phyloP scores from a whole-genome alignment of 768 basidiomycete genomes.

The Kwoniella sp. region DNA sequence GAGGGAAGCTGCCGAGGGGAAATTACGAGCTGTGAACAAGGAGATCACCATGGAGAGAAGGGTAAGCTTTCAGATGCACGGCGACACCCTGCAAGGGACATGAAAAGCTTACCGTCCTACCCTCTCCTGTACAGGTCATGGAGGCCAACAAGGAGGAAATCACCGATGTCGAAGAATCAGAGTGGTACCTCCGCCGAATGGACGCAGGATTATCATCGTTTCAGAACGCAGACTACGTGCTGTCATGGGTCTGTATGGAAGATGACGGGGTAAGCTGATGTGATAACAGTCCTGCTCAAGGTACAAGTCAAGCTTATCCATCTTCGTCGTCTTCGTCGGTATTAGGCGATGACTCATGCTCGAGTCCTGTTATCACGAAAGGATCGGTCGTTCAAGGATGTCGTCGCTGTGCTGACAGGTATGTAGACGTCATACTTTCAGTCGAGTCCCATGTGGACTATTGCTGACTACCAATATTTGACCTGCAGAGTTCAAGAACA shows the following conservation, averaged over 20 bases:
- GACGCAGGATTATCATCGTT: conserved; percentile 85
- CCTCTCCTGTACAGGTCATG: conserved; percentile 60
- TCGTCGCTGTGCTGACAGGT: conserved; percentile 71
- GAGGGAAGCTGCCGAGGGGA: conserved; percentile 68
- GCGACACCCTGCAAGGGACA: neutral
- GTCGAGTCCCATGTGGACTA: conserved; percentile 51
- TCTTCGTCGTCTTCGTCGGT: conserved; percentile 4
- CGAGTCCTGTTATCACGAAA: conserved; percentile 74
- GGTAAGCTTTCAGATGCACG: conserved; percentile 56
- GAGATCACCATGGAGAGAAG: conserved; percentile 73
- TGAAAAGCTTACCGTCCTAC: neutral
- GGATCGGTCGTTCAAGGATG: conserved; percentile 69
- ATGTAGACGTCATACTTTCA: conserved; percentile 68
- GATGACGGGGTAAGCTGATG: conserved; percentile 88
- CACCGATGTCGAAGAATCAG: conserved; percentile 67
- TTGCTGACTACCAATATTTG: conserved; percentile 18
- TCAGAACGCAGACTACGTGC: conserved; percentile 88
- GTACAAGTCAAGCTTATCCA: neutral
- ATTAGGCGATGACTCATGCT: conserved; percentile 76
- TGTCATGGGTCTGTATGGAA: conserved; percentile 96
- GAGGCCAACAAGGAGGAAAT: conserved; percentile 65
- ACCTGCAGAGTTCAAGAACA: conserved; percentile 39
- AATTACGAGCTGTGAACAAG: conserved; percentile 66
- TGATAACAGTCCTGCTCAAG: neutral
- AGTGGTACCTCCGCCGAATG: conserved; percentile 81